Percentiles rank a stretch among this genome's conserved stretches.
Evolutionary conservation across 169 alveolate genomes (phyloP).

Genomic region (Perkinsus olseni): DNA sequence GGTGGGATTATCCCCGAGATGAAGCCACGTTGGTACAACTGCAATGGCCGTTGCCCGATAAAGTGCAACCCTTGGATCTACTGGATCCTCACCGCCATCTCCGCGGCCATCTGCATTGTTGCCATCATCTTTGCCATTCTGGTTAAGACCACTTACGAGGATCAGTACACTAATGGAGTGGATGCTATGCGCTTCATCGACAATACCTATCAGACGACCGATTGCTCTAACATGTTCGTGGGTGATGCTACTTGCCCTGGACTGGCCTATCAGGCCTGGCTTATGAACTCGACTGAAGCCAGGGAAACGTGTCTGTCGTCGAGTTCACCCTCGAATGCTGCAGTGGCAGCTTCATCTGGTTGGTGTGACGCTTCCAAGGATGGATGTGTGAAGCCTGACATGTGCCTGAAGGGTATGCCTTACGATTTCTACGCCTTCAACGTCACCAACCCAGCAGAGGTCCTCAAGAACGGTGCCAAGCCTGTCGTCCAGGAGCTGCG

Average conservation of each 20-base stretch:
- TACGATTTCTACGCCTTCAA: background rate
- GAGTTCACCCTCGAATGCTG: background rate
- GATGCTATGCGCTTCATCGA: background rate
- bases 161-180: background rate
- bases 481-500: background rate
- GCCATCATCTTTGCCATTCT: background rate
- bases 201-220: background rate
- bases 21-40: background rate
- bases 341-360: background rate
- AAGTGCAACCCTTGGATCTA: background rate
- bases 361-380: background rate
- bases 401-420: background rate
- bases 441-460: background rate
- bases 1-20: background rate
- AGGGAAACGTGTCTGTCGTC: background rate
- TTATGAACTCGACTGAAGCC: background rate
- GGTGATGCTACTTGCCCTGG: slow-evolving; percentile 1
- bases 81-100: background rate
- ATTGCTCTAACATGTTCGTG: background rate
- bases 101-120: background rate
- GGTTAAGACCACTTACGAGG: background rate
- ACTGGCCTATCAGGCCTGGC: slow-evolving; percentile 1
- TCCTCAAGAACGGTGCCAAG: background rate
- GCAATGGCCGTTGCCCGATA: background rate
- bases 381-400: background rate